Evolutionary conservation across 495 filamentous ascomycete species (phyloP).

Genomic region (Friedmanniomyces endolithicus): DNA sequence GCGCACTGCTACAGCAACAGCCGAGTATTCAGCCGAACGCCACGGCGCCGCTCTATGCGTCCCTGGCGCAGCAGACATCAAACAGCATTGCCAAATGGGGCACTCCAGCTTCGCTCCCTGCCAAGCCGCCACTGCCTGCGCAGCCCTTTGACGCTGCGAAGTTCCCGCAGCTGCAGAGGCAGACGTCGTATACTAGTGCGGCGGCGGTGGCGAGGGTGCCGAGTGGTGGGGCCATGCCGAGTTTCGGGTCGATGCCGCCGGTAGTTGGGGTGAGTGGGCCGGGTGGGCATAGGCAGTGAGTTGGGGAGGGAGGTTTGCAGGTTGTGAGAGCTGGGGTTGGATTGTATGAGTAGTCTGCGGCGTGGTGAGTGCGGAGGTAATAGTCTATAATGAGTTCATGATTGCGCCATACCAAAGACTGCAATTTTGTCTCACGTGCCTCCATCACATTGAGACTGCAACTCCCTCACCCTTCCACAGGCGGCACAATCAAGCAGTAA

Average conservation of each 20-base stretch:
- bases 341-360: too few species aligned
- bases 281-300: too few species aligned
- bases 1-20: background rate
- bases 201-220: background rate
- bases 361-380: too few species aligned
- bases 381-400: too few species aligned
- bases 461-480: too few species aligned
- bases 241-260: conserved; percentile 8
- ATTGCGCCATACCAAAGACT: too few species aligned
- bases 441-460: too few species aligned
- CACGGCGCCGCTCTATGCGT: background rate
- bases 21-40: background rate
- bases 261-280: too few species aligned
- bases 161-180: conserved; percentile 12
- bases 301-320: too few species aligned
- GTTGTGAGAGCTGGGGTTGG: too few species aligned
- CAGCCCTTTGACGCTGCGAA: conserved; percentile 18
- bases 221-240: conserved; percentile 5
- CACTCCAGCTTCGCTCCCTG: conserved; percentile 31
- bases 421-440: too few species aligned
- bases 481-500: too few species aligned
- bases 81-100: conserved; percentile 36
- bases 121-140: conserved; percentile 32
- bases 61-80: background rate
- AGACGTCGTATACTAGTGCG: conserved; percentile 4